Conservation (phyloP, 306 rosid genomes). For the Lupinus albus region DNA sequence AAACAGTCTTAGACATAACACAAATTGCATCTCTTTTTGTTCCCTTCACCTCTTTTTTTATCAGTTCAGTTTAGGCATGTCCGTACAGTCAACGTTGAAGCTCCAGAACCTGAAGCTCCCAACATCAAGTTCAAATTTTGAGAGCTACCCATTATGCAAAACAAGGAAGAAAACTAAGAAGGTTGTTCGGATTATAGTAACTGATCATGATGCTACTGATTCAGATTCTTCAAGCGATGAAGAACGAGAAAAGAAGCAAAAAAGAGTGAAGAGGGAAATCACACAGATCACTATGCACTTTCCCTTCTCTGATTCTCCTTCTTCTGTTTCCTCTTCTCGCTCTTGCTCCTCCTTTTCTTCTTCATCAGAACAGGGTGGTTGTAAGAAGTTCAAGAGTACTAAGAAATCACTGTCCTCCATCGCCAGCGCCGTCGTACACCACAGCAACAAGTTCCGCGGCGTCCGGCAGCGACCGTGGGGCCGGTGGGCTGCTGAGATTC, state of each 20-base stretch:
- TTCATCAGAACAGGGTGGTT: not conserved
- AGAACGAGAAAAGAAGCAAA: constrained; percentile 16
- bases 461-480: constrained; percentile 94
- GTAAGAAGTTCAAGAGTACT: constrained; percentile 19
- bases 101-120: constrained; percentile 5
- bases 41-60: too few species aligned
- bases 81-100: constrained; percentile 28
- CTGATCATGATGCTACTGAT: constrained; percentile 79
- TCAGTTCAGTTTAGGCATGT: constrained; percentile 27
- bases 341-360: not conserved
- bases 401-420: not conserved
- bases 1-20: not conserved
- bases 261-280: constrained; percentile 48
- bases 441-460: constrained; percentile 59
- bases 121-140: constrained; percentile 37
- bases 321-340: not conserved
- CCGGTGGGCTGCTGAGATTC: constrained; percentile 92
- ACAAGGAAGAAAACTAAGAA: constrained; percentile 42
- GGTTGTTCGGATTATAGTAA: constrained; percentile 67
- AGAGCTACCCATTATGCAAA: constrained; percentile 35
- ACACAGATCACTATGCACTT: constrained; percentile 49
- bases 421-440: constrained; percentile 20
- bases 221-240: constrained; percentile 64
- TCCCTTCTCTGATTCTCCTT: constrained; percentile 17
- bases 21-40: too few species aligned